Evolutionary conservation across 192 early-diverging fungal genomes (phyloP), one percentile per base, ranked within the genome.

Genomic region (Podila horticola): DNA sequence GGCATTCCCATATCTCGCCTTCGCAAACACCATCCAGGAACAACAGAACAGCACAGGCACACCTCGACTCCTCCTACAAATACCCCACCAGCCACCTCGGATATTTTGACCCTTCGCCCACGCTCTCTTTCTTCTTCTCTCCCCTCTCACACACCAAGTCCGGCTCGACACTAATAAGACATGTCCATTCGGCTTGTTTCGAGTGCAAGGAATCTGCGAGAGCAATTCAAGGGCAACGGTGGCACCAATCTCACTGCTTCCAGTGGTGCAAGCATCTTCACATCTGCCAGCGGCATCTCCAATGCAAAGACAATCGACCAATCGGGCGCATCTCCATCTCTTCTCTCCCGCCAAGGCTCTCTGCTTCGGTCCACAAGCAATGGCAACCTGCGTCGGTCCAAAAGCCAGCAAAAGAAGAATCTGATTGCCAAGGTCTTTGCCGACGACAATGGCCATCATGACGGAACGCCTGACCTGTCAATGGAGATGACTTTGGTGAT

Each of bases 121-220:
- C 17, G 7, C 15, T 70, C n/a, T 24, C 11, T 31, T 34, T 58
- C 34, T 11, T n/a, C 45, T 61, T 68, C 6, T 59, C 2, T 38
- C 51, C 64, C 29, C 67, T 69, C 67, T 58, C 60, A 7, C 20
- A 57, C 50, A 34, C 33, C 22, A 33, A 2, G 19, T 61, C 58
- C 9, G 50, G 31, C 58, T 12, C 55, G 31, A 50, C n/a, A 31
- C 58, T 13, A 29, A 1, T 36, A 58, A 55, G 19, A 7, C 38
- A 81, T 81, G 77, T 68, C 77, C 66, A 41, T 73, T 62, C 69
- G 76, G n/a, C 70, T 79, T 38, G 69, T 72, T 9, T 79, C 76
- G 29, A 79, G 76, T 30, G 76, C 69, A 51, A 73, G 66, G 67
- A 81, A 73, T 45, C 34, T 81, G 31, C 77, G 77, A 13, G 77